Evolutionary conservation across 225 moss, liverwort and hornwort genomes (phyloP).

Genomic region (Polytrichum formosum): DNA sequence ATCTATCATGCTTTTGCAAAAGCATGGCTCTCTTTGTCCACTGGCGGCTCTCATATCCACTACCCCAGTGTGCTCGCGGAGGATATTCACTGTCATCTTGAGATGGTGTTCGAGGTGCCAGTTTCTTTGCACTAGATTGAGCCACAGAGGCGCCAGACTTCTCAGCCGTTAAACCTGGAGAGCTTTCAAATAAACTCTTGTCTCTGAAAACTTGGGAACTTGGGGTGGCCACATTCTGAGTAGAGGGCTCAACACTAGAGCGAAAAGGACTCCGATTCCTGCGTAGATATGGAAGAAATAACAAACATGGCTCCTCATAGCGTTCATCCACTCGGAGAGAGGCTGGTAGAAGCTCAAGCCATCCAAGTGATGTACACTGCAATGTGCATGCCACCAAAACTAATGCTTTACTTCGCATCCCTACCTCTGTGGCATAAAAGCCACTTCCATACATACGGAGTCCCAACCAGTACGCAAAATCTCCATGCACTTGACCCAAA

Average conservation of each 20-base stretch:
- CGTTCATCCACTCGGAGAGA: slow-evolving; percentile 39
- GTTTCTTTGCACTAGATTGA: slow-evolving; percentile 13
- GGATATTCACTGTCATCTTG: slow-evolving; percentile 2
- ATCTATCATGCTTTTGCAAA: slow-evolving; percentile 35
- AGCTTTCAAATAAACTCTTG: slow-evolving; percentile 1
- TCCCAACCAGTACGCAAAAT: slow-evolving; percentile 36
- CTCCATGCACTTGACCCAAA: slow-evolving; percentile 30
- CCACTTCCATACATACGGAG: slow-evolving; percentile 19
- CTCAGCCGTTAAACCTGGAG: slow-evolving; percentile 1
- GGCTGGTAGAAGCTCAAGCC: slow-evolving; percentile 38
- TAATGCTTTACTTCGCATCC: slow-evolving; percentile 35
- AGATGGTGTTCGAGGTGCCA: not conserved
- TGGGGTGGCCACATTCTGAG: slow-evolving; percentile 3
- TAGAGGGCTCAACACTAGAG: slow-evolving; percentile 5
- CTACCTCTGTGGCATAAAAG: slow-evolving; percentile 28
- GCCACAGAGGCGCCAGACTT: slow-evolving; percentile 1
- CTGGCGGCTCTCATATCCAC: slow-evolving; percentile 21
- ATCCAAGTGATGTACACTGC: slow-evolving; percentile 32
- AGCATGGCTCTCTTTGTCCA: slow-evolving; percentile 33
- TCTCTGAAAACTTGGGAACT: slow-evolving; percentile 5
- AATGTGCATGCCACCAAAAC: slow-evolving; percentile 34
- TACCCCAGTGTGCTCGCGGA: slow-evolving; percentile 16
- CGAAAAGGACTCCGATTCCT: slow-evolving; percentile 9
- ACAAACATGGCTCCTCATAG: slow-evolving; percentile 37
- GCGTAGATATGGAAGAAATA: slow-evolving; percentile 41